A percentile compares a stretch with the other conserved stretches of the same genome.
These are phyloP conservation scores for Dioscorea dumetorum DNA, from an alignment of 106 monocot genomes.

Conservation along the genomic window DNA sequence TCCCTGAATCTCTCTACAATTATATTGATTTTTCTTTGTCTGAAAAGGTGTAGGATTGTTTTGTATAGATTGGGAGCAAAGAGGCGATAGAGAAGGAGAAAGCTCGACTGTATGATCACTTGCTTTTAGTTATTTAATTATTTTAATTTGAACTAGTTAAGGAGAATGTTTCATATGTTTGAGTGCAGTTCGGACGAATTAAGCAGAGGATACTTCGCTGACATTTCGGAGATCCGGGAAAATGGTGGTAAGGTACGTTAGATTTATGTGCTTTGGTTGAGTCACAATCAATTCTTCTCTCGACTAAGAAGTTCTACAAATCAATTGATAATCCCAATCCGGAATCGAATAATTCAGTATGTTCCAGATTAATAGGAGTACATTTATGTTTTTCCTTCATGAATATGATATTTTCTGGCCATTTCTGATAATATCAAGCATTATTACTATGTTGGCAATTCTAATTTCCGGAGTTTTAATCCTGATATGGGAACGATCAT, in stretches of 20 bases:
- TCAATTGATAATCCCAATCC: no score
- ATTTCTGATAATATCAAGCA: not conserved
- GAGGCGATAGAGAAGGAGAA: slow-evolving; percentile 55
- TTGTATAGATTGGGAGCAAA: slow-evolving; percentile 33
- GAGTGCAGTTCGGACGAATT: slow-evolving; percentile 64
- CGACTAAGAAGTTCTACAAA: no score
- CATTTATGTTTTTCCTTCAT: not conserved
- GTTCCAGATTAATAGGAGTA: not conserved
- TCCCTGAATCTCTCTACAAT: not conserved
- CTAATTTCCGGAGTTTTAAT: not conserved
- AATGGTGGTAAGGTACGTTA: slow-evolving; percentile 60
- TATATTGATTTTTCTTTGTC: not conserved
- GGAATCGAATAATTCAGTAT: no score
- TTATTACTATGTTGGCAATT: no score
- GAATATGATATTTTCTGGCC: not conserved
- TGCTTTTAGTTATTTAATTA: not conserved
- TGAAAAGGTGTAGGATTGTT: not conserved
- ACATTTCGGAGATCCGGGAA: slow-evolving; percentile 52
- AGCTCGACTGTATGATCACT: slow-evolving; percentile 40
- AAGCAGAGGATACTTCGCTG: slow-evolving; percentile 64
- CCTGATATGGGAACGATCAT: no score
- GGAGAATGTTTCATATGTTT: not conserved
- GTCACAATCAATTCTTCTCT: no score
- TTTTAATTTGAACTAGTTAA: not conserved
- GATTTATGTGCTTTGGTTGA: no score